Evolutionary conservation across 257 asterid genomes (phyloP), one percentile per base, ranked within the genome.

Genomic region (Gynochthodes officinalis): DNA sequence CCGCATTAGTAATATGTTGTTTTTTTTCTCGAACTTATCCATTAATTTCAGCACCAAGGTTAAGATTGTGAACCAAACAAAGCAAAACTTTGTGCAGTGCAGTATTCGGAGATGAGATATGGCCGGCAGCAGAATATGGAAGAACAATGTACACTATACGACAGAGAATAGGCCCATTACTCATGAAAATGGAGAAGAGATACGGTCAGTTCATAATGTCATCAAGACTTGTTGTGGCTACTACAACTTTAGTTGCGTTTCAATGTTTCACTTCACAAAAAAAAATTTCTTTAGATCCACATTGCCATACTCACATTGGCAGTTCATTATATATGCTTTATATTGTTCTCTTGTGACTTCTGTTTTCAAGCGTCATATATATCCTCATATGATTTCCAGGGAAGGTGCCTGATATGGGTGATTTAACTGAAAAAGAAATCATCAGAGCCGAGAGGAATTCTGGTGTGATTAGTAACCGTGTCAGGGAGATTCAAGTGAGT

Each of bases 101-200:
- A 85, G 96, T 93, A 72, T 93, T 93, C 77, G 98, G 97, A 78
- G 93, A 89, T 25, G 97, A 93, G 77, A 93, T 91, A 77, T 93
- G 98, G 98, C 98, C 96, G 40, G 96, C 98, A 59, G 98, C 97
- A 76, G 98, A 93, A 80, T 93, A 93, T 72, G 98, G 98, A 57
- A 81, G 98, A 87, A 93, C 98, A 66, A 93, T 93, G 98, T 93
- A 93, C 57, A 89, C 97, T 77, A 93, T 93, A 42, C 84, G 96
- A 35, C 96, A 89, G 70, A 83, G 98, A 81, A 76, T 93, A 61
- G 98, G 97, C 39, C 98, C 98, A 0, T 80, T 93, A 55, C 85
- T 89, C 69, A 93, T 91, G 93, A 89, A 65, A 86, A 83, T 93
- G 98, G 89, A 86, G 87, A 93, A 84, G 84, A 88, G 94, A 91